These are phyloP conservation scores for Agapanthus africanus DNA, from an alignment of 106 monocot genomes.

Conservation along the genomic window DNA sequence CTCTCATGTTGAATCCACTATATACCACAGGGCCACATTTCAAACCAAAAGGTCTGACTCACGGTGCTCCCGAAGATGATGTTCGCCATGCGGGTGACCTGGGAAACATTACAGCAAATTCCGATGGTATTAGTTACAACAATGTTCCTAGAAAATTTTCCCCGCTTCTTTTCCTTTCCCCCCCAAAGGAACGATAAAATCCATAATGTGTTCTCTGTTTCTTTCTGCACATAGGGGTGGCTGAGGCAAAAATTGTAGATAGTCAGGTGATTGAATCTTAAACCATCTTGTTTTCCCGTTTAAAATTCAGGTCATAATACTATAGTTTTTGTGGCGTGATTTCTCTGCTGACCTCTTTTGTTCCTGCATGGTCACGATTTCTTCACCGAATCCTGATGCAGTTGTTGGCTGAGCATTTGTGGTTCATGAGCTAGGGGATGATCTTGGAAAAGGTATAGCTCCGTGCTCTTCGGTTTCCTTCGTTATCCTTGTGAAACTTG, in stretches of 20 bases:
- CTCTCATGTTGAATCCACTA: too few species aligned
- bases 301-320: too few species aligned
- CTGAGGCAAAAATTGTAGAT: slow-evolving; percentile 69
- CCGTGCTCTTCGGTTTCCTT: not conserved
- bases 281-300: not conserved
- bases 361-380: too few species aligned
- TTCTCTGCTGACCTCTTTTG: too few species aligned
- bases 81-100: slow-evolving; percentile 91
- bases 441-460: slow-evolving; percentile 71
- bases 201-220: not conserved
- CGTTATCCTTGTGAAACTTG: too few species aligned
- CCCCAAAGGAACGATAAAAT: not conserved
- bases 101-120: slow-evolving; percentile 80
- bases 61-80: slow-evolving; percentile 75
- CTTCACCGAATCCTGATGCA: too few species aligned
- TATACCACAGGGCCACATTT: slow-evolving; percentile 61
- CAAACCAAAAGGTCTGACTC: slow-evolving; percentile 60
- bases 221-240: slow-evolving; percentile 41
- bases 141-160: not conserved
- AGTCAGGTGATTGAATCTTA: slow-evolving; percentile 34
- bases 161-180: not conserved
- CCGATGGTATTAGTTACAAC: slow-evolving; percentile 33
- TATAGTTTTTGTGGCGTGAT: too few species aligned
- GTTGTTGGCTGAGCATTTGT: slow-evolving; percentile 83
- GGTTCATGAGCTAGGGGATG: slow-evolving; percentile 82